phyloP scores from a whole-genome alignment of 306 rosid species.

The Dryas drummondii region DNA sequence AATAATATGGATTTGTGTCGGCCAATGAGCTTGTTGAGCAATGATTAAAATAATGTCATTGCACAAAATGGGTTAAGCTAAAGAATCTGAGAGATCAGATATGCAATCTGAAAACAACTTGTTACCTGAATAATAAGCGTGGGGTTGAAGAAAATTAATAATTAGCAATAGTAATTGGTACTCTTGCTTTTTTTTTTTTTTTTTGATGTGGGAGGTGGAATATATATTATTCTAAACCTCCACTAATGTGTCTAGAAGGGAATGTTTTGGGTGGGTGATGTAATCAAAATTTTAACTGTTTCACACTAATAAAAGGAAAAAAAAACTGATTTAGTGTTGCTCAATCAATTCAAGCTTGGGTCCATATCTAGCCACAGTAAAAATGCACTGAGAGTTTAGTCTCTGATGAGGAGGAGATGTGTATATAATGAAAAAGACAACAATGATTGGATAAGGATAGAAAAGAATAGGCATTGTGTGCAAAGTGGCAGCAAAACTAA shows the following conservation, averaged over 20 bases:
- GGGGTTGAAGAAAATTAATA: slow-evolving; percentile 21
- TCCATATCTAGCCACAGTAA: slow-evolving; percentile 42
- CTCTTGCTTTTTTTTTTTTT: slow-evolving; percentile 4
- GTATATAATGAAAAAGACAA: slow-evolving; percentile 35
- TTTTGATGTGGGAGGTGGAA: slow-evolving; percentile 9
- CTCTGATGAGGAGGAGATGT: slow-evolving; percentile 28
- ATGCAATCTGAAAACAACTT: background rate
- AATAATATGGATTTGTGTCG: background rate
- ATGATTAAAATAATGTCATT: background rate
- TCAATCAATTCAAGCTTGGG: background rate
- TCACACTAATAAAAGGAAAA: background rate
- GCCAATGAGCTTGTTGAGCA: background rate
- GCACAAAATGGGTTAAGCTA: background rate
- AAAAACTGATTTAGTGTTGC: too few species aligned
- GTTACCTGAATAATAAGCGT: background rate
- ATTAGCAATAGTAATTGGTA: slow-evolving; percentile 12
- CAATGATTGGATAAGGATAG: slow-evolving; percentile 27
- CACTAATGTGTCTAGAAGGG: slow-evolving; percentile 26
- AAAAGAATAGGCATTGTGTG: slow-evolving; percentile 34
- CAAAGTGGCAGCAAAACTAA: slow-evolving; percentile 52
- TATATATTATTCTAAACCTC: slow-evolving; percentile 17
- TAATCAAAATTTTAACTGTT: slow-evolving; percentile 12
- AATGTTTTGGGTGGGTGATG: slow-evolving; percentile 36
- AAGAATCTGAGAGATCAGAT: background rate
- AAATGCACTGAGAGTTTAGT: slow-evolving; percentile 39